Percentiles rank a stretch among this genome's conserved stretches.
These are phyloP conservation scores for Chytriomyces sp. DNA, from an alignment of 192 early-diverging fungal species.

Conservation along the genomic window DNA sequence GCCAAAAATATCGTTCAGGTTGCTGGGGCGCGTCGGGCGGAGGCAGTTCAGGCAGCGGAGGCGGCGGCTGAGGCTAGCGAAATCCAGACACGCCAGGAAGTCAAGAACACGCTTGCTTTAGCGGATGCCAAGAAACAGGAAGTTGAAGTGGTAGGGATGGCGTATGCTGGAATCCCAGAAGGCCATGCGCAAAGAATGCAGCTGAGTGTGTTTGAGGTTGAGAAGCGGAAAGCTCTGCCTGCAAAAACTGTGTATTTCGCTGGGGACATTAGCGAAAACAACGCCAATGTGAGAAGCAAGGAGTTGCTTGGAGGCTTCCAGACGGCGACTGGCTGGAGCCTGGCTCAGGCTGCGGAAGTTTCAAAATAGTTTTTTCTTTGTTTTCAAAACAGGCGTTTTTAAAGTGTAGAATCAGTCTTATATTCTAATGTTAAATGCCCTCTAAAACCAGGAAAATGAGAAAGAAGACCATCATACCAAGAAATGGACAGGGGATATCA, in stretches of 20 bases:
- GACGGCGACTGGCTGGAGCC: constrained; percentile 8
- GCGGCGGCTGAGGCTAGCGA: constrained; percentile 44
- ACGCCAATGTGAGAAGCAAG: constrained; percentile 1
- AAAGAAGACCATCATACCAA: background rate
- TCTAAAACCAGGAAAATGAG: background rate
- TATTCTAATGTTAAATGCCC: background rate
- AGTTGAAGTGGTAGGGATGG: constrained; percentile 39
- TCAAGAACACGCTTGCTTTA: constrained; percentile 46
- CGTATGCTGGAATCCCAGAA: constrained; percentile 35
- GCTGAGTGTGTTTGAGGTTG: constrained; percentile 39
- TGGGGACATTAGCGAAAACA: background rate
- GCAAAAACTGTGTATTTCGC: constrained; percentile 46
- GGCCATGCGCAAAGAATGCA: constrained; percentile 51
- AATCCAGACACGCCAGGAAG: constrained; percentile 41
- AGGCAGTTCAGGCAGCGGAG: constrained; percentile 40
- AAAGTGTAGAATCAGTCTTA: background rate
- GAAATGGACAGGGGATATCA: background rate
- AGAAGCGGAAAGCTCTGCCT: constrained; percentile 51
- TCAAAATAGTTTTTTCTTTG: too few relatives aligned
- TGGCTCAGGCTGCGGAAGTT: background rate
- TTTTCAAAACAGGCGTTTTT: background rate
- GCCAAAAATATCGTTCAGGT: constrained; percentile 11
- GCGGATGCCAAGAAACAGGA: constrained; percentile 44
- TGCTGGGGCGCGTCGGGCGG: constrained; percentile 44
- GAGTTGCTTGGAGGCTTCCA: constrained; percentile 10